Conservation (phyloP, 495 filamentous ascomycete genomes). For the Aspergillus nanangensis region DNA sequence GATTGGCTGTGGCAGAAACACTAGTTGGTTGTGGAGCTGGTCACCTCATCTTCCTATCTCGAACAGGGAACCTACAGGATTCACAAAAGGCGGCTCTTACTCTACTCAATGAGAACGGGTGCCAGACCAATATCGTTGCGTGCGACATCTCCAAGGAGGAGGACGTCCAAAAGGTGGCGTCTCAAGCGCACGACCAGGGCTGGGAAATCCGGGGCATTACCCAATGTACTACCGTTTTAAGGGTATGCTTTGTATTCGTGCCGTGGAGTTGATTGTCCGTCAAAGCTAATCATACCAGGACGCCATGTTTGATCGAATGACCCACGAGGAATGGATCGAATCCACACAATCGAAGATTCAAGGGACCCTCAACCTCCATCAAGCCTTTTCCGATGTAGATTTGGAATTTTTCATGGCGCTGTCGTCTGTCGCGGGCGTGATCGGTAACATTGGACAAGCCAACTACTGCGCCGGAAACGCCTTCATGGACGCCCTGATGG, state of each 20-base stretch:
- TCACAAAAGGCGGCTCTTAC: slow-evolving; percentile 17
- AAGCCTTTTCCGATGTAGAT: slow-evolving; percentile 29
- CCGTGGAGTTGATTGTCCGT: not conserved
- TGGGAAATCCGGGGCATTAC: slow-evolving; percentile 30
- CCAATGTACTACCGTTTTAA: slow-evolving; percentile 26
- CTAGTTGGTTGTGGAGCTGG: slow-evolving; percentile 31
- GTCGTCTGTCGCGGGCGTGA: slow-evolving; percentile 45
- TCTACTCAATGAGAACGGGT: slow-evolving; percentile 16
- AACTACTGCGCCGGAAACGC: slow-evolving; percentile 51
- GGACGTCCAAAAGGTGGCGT: slow-evolving; percentile 20
- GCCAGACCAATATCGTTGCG: slow-evolving; percentile 16
- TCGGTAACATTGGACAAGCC: slow-evolving; percentile 47
- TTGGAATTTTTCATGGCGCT: slow-evolving; percentile 51
- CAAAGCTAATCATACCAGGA: slow-evolving; percentile 18
- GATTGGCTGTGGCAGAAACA: slow-evolving; percentile 26
- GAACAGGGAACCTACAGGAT: slow-evolving; percentile 20
- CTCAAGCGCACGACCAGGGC: slow-evolving; percentile 8
- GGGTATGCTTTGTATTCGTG: slow-evolving; percentile 3
- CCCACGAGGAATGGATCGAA: slow-evolving; percentile 31
- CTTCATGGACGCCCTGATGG: slow-evolving; percentile 30
- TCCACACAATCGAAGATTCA: slow-evolving; percentile 43
- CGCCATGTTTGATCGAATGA: slow-evolving; percentile 44
- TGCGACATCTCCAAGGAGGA: slow-evolving; percentile 23
- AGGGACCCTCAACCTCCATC: slow-evolving; percentile 52
- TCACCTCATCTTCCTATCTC: slow-evolving; percentile 31